Evolutionary conservation across 2,329 filamentous ascomycete species (phyloP).

Genomic region (Xylariomycetidae sp.): DNA sequence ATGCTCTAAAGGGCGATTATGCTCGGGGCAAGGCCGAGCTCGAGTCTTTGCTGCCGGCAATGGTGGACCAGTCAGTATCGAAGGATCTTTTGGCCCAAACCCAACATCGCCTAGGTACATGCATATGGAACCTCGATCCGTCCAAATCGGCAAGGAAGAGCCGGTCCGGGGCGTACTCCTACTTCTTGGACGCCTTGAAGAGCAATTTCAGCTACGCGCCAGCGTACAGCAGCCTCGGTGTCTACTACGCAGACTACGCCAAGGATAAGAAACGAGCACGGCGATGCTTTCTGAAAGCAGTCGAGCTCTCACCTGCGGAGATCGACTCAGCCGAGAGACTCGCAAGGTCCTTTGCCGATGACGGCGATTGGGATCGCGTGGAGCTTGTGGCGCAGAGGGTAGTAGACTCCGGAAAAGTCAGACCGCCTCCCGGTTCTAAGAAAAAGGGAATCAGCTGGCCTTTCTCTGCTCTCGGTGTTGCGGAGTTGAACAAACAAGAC

Average conservation of each 20-base stretch:
- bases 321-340: constrained; percentile 81
- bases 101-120: constrained; percentile 80
- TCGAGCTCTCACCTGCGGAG: constrained; percentile 85
- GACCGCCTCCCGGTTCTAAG: constrained; percentile 86
- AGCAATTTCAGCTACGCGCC: constrained; percentile 84
- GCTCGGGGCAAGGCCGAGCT: constrained; percentile 61
- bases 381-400: constrained; percentile 87
- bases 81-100: constrained; percentile 77
- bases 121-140: constrained; percentile 76
- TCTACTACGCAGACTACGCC: constrained; percentile 87
- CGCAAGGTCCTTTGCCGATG: constrained; percentile 78
- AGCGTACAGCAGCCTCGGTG: constrained; percentile 82
- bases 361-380: constrained; percentile 93
- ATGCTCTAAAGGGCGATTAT: constrained; percentile 74
- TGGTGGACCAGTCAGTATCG: constrained; percentile 49
- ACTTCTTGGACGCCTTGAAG: constrained; percentile 78
- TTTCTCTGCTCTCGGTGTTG: constrained; percentile 85
- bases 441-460: constrained; percentile 93
- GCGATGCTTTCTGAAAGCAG: constrained; percentile 93
- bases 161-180: constrained; percentile 74
- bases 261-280: constrained; percentile 80
- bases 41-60: constrained; percentile 57
- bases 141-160: constrained; percentile 71
- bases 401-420: constrained; percentile 89
- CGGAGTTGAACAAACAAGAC: constrained; percentile 90